A percentile compares a stretch with the other conserved stretches of the same genome.
These are phyloP conservation scores for Sugiyamaella paludigena DNA, from an alignment of 1,139 yeast species.

Conservation along the genomic window DNA sequence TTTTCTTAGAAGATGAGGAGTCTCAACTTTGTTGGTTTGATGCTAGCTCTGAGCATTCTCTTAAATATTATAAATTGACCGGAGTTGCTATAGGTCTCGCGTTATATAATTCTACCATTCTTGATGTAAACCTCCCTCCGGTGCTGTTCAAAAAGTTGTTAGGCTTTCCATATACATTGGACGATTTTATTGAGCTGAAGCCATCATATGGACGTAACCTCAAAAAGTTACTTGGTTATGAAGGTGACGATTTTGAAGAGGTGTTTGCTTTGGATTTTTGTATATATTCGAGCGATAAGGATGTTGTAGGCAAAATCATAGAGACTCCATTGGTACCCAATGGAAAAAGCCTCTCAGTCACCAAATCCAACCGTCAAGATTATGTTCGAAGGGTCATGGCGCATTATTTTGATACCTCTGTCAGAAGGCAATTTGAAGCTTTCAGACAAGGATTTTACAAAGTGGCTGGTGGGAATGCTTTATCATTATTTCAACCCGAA, in stretches of 20 bases:
- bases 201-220: constrained; percentile 67
- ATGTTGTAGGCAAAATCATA: constrained; percentile 19
- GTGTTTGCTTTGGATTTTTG: constrained; percentile 51
- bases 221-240: constrained; percentile 50
- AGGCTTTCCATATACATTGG: constrained; percentile 52
- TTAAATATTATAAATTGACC: constrained; percentile 63
- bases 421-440: constrained; percentile 51
- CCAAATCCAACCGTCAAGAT: constrained; percentile 50
- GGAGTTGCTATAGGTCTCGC: constrained; percentile 90
- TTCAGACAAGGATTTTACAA: constrained; percentile 69
- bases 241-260: constrained; percentile 43
- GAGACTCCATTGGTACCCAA: constrained; percentile 51
- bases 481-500: constrained; percentile 71
- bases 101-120: constrained; percentile 80
- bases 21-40: constrained; percentile 78
- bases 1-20: constrained; percentile 55
- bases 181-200: constrained; percentile 63
- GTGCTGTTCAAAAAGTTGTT: constrained; percentile 74
- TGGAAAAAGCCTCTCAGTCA: constrained; percentile 58
- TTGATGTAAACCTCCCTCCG: constrained; percentile 73
- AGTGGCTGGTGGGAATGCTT: constrained; percentile 78
- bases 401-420: constrained; percentile 57
- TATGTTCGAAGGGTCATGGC: constrained; percentile 63
- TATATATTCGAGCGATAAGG: constrained; percentile 35
- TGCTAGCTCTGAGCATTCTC: constrained; percentile 39